phyloP scores from a whole-genome alignment of 768 basidiomycete genomes.

The Cytidiella melzeri region DNA sequence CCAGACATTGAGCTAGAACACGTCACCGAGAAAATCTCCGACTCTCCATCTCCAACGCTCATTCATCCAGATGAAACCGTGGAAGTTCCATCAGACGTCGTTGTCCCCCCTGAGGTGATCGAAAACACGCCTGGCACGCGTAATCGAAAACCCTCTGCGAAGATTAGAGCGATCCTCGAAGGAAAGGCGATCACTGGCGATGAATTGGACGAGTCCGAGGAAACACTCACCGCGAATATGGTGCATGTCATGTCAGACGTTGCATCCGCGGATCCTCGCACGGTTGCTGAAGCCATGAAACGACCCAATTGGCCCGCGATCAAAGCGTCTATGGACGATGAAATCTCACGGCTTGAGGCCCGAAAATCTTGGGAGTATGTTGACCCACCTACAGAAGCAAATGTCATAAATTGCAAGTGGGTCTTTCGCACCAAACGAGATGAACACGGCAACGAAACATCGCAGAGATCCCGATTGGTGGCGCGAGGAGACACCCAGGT shows the following conservation, averaged over 20 bases:
- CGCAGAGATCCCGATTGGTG: background rate
- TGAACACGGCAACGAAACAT: background rate
- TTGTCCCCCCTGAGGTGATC: background rate
- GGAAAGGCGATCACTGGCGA: background rate
- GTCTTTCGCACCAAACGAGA: conserved; percentile 4
- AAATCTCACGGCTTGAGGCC: conserved; percentile 1
- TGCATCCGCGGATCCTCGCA: background rate
- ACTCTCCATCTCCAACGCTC: too few species aligned
- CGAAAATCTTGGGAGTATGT: conserved; percentile 3
- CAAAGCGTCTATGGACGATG: background rate
- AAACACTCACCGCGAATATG: background rate
- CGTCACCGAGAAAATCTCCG: too few species aligned
- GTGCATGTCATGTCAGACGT: background rate
- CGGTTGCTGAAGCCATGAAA: background rate
- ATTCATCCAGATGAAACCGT: too few species aligned
- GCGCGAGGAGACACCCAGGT: conserved; percentile 28
- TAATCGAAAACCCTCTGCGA: background rate
- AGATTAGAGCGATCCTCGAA: background rate
- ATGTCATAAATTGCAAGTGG: conserved; percentile 2
- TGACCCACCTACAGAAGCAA: background rate
- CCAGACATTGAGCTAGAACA: background rate
- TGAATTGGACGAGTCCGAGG: background rate
- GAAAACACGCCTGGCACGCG: background rate
- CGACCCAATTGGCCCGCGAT: background rate
- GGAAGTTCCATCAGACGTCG: too few species aligned